Conservation (phyloP, 352 stramenopile genomes). For the Hyaloperonospora arabidopsidis region DNA sequence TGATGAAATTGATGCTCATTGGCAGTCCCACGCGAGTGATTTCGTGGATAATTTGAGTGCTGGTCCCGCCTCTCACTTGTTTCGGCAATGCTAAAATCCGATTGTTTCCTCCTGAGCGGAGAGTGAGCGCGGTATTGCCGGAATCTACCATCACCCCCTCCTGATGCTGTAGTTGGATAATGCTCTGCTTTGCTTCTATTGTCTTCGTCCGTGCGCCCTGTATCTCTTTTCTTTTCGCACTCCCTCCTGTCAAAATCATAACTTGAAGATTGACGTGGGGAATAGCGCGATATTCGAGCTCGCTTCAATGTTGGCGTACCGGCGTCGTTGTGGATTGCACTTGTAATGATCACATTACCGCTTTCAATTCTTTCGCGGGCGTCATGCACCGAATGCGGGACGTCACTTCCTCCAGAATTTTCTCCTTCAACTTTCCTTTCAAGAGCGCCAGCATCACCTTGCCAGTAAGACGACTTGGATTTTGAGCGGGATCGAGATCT, state of each 20-base stretch:
- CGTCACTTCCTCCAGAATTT: neutral
- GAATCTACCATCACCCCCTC: slow-evolving; percentile 2
- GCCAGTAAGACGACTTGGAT: slow-evolving; percentile 9
- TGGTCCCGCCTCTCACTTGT: slow-evolving; percentile 5
- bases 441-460: slow-evolving; percentile 2
- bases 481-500: slow-evolving; percentile 20
- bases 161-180: neutral
- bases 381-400: neutral
- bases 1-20: slow-evolving; percentile 1
- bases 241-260: slow-evolving; percentile 1
- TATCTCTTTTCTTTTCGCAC: neutral
- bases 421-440: slow-evolving; percentile 3
- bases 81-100: slow-evolving; percentile 3
- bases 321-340: slow-evolving; percentile 1
- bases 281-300: slow-evolving; percentile 2
- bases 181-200: neutral
- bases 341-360: slow-evolving; percentile 1
- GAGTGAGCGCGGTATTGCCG: slow-evolving; percentile 2
- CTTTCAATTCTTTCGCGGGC: slow-evolving; percentile 1
- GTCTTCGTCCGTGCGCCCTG: neutral
- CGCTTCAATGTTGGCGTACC: slow-evolving; percentile 6
- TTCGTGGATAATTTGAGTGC: slow-evolving; percentile 5
- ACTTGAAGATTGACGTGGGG: slow-evolving; percentile 2
- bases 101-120: slow-evolving; percentile 8
- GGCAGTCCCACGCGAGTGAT: slow-evolving; percentile 2